A percentile compares a stretch with the other conserved stretches of the same genome.
These are phyloP conservation scores for Aleurites moluccanus DNA, from an alignment of 441 rosid species.

Conservation along the genomic window DNA sequence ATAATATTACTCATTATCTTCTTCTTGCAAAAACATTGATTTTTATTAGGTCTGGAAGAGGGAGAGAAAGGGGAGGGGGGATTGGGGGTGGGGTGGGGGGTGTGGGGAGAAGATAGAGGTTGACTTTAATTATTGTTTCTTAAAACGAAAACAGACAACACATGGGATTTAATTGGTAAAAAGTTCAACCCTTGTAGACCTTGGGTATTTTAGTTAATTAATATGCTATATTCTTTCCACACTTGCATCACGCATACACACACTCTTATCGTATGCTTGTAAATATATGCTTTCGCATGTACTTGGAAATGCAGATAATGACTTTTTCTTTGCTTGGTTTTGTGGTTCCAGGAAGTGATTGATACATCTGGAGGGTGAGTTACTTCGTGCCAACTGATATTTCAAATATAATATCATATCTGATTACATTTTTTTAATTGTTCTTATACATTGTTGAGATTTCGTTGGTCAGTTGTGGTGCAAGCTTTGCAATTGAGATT, in stretches of 20 bases:
- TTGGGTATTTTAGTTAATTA: background rate
- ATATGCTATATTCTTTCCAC: background rate
- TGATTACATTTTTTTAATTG: background rate
- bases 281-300: background rate
- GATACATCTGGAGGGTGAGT: conserved; percentile 95
- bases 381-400: conserved; percentile 1
- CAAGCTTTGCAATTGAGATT: conserved; percentile 71
- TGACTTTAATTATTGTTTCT: background rate
- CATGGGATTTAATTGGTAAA: background rate
- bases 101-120: background rate
- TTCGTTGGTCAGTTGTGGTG: conserved; percentile 60
- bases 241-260: background rate
- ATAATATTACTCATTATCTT: background rate
- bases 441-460: background rate
- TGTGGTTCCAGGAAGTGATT: conserved; percentile 58
- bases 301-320: background rate
- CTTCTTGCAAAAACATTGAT: background rate
- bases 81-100: no score
- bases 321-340: background rate
- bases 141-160: background rate
- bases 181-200: background rate
- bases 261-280: background rate
- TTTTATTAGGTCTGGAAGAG: background rate
- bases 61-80: no score
- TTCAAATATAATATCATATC: background rate